Conservation (phyloP, 441 rosid genomes). For the Kokia cookei region DNA sequence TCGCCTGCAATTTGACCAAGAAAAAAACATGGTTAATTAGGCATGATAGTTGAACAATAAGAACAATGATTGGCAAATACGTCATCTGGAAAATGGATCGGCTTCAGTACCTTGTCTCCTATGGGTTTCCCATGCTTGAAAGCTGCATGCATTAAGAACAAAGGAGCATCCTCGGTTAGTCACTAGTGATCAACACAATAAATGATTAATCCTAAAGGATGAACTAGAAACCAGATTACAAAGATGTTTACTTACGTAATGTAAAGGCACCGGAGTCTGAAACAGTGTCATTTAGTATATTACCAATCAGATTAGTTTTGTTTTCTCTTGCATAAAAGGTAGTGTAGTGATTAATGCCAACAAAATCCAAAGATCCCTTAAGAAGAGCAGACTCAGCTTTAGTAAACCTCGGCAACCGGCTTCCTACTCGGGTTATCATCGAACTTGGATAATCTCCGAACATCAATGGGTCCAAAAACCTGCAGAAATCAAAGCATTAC, state of each 20-base stretch:
- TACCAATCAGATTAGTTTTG: constrained; percentile 20
- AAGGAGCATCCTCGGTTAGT: background rate
- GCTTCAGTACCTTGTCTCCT: constrained; percentile 59
- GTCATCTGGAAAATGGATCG: background rate
- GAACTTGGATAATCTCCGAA: constrained; percentile 89
- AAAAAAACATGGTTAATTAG: background rate
- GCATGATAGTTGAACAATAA: background rate
- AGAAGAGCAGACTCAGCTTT: constrained; percentile 45
- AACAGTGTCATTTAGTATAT: constrained; percentile 52
- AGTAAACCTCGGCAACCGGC: constrained; percentile 66
- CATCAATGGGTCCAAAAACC: constrained; percentile 89
- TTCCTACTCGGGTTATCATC: constrained; percentile 72
- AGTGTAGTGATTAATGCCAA: constrained; percentile 97
- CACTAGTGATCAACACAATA: background rate
- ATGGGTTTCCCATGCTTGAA: constrained; percentile 41
- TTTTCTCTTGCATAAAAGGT: constrained; percentile 62
- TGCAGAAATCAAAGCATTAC: constrained; percentile 9
- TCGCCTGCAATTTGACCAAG: constrained; percentile 47
- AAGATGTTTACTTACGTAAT: constrained; percentile 42
- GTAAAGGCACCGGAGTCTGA: constrained; percentile 82
- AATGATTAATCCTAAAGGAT: background rate
- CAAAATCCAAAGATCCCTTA: constrained; percentile 85
- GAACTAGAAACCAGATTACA: too few species aligned
- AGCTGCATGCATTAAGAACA: constrained; percentile 42
- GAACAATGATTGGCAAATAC: background rate